Evolutionary conservation across 352 stramenopile species (phyloP), one percentile per base, ranked within the genome.

Genomic region (Phytopythium delawarense): DNA sequence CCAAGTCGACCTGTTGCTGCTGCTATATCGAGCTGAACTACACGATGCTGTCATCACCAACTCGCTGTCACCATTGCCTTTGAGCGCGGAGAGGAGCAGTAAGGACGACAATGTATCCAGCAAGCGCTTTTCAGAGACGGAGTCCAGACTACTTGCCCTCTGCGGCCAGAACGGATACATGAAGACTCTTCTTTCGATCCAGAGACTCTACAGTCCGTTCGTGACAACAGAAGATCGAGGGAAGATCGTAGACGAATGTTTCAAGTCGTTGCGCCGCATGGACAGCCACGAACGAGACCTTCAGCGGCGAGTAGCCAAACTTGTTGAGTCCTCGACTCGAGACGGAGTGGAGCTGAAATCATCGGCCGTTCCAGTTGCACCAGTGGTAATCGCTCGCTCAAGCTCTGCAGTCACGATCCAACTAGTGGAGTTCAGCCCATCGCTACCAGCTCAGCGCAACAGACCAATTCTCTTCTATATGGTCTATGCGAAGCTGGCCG

Each of bases 401-500:
- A 83, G 72, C 32, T 85, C 70, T 7, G 65, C 78, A 18, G 72
- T 94, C 23, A 79, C 69, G 2, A 56, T 94, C 23, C 54, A 77
- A 54, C 65, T 91, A 39, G 12, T 81, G 30, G 63, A 63, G 34
- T 87, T 78, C 49, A 62, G 67, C 18, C 61, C 79, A 20, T 74
- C 69, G 0, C 25, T 62, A 0, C 44, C 69, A 20, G 64, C 59
- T 7, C 59, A 71, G 8, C 64, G 67, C 16, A 74, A 76, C 37
- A 70, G 65, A 20, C 45, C 59, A 1, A 70, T 92, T 13, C 60
- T 67, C 12, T 91, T 88, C 48, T 92, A 94, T 53, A 91, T 91
- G 76, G 66, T 92, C 15, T 95, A 89, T 51, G 84, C 76, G 2
- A 94, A 96, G 52, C 61, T 76, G 0, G 74, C 72, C 1, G 85